Evolutionary conservation across 2,329 filamentous ascomycete species (phyloP).

Genomic region (Diaporthe sp.): DNA sequence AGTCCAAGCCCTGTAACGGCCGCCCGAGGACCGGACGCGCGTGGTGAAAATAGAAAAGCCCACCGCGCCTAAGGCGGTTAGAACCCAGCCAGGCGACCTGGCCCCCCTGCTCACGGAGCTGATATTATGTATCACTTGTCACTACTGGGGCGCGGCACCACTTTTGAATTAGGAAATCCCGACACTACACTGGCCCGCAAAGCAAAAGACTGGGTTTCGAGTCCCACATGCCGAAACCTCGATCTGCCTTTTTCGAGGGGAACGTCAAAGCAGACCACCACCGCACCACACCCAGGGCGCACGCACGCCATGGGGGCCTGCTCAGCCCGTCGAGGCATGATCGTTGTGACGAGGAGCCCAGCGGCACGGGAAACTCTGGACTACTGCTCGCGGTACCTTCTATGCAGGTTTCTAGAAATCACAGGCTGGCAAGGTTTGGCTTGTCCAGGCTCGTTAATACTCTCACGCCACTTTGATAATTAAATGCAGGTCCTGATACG

Average conservation of each 20-base stretch:
- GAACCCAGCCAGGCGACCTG: constrained; percentile 5
- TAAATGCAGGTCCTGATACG: constrained; percentile 29
- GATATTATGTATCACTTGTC: constrained; percentile 17
- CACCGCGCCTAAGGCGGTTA: constrained; percentile 30
- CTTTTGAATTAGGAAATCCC: constrained; percentile 24
- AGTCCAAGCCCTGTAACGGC: constrained; percentile 1
- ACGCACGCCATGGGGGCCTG: constrained; percentile 9
- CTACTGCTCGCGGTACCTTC: constrained; percentile 7
- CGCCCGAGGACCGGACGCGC: constrained; percentile 32
- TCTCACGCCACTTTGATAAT: constrained; percentile 21
- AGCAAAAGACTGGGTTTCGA: constrained; percentile 20
- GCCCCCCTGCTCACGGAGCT: constrained; percentile 3
- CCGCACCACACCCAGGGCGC: neutral
- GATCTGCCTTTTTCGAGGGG: constrained; percentile 19
- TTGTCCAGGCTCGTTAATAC: neutral
- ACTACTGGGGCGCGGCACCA: constrained; percentile 7
- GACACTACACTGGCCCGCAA: constrained; percentile 24
- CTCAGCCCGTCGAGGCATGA: constrained; percentile 21
- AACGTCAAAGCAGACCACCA: constrained; percentile 8
- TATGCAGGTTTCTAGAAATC: constrained; percentile 31
- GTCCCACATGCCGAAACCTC: constrained; percentile 33
- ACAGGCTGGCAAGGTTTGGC: constrained; percentile 5
- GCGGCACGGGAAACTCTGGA: constrained; percentile 3
- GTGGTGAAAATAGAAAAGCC: constrained; percentile 24
- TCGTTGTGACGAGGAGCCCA: constrained; percentile 5